phyloP scores from a whole-genome alignment of 768 basidiomycete genomes.

The Leccinum broughii region DNA sequence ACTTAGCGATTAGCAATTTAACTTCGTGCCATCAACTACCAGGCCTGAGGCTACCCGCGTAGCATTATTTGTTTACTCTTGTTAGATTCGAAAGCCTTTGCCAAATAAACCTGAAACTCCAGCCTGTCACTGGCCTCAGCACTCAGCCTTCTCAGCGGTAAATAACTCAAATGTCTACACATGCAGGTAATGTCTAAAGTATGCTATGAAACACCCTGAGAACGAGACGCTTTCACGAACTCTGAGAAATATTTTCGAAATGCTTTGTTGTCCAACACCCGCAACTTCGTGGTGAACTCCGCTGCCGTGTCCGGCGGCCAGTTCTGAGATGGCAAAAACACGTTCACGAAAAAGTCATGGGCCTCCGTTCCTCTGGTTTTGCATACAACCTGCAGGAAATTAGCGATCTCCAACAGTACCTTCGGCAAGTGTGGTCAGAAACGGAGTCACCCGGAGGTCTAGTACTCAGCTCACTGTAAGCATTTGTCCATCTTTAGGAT shows the following conservation, averaged over 20 bases:
- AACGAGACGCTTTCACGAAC: slow-evolving; percentile 72
- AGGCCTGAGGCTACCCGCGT: slow-evolving; percentile 5
- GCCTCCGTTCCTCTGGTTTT: slow-evolving; percentile 81
- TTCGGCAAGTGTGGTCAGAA: slow-evolving; percentile 31
- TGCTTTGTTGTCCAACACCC: slow-evolving; percentile 68
- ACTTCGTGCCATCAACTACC: slow-evolving; percentile 16
- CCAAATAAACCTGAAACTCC: slow-evolving; percentile 26
- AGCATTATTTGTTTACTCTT: slow-evolving; percentile 31
- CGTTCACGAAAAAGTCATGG: slow-evolving; percentile 71
- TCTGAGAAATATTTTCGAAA: slow-evolving; percentile 90
- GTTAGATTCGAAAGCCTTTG: slow-evolving; percentile 35
- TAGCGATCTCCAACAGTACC: slow-evolving; percentile 90
- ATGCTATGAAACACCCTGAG: slow-evolving; percentile 50
- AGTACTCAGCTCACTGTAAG: slow-evolving; percentile 58
- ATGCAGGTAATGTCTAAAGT: slow-evolving; percentile 9
- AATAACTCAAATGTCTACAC: not conserved
- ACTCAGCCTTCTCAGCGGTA: not conserved
- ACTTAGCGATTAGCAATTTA: slow-evolving; percentile 13
- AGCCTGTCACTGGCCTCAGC: not conserved
- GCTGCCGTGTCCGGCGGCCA: slow-evolving; percentile 79
- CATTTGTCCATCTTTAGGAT: slow-evolving; percentile 86
- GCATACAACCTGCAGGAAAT: slow-evolving; percentile 75
- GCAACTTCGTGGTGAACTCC: slow-evolving; percentile 76
- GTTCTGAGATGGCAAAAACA: slow-evolving; percentile 85
- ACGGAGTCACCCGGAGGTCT: not conserved